Base-by-base conservation (phyloP, 2,329 filamentous ascomycete species). In the Verticillium isaacii region DNA sequence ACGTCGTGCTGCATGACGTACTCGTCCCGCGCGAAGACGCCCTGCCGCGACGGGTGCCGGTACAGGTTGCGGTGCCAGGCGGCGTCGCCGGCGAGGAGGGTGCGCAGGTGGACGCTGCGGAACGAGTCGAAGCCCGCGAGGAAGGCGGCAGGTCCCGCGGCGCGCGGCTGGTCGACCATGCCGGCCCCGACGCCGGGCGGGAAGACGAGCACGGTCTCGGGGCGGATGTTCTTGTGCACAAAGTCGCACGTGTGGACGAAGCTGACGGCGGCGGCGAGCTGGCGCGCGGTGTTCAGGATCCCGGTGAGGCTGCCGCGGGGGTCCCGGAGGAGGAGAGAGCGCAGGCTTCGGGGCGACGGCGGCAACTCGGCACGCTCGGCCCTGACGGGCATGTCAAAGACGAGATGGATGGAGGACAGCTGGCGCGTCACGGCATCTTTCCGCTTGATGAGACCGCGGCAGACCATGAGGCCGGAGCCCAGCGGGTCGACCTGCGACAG, bases 1-100 rank as follows among this genome's bases (percentile, higher is more conserved):
- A 86, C 80, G 62, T 85, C 82, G 66, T 86, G 82, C 59, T 82
- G 77, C 78, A 85, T 84, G 3, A 64, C 69, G 63, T 82, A 85
- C 0, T 65, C 60, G 0, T 78, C 73, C 32, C 75, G 68, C 0
- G 74, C 71, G 3, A 65, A 63, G 0, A 71, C 23, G 0, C 82
- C 81, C 65, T 84, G 81, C 0, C 82, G 75, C 0, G 65, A 62
- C 0, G 82, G 80, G 64, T 85, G 82, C 0, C 78, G 75, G 63
- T 85, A 86, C 1, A 85, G 50, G 57, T 84, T 78, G 17, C 70
- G 69, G 6, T 78, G 68, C 76, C 74, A 79, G 1, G 63, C 66
- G 1, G 59, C 60, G 64, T 83, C 80, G 0, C 77, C 78, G n/a
- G 17, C n/a, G 32, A 36, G 55, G 23, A 8, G n/a, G 0, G 79